Evolutionary conservation across 371 early-diverging fungal species (phyloP).

Genomic region (Mucor saturninus): DNA sequence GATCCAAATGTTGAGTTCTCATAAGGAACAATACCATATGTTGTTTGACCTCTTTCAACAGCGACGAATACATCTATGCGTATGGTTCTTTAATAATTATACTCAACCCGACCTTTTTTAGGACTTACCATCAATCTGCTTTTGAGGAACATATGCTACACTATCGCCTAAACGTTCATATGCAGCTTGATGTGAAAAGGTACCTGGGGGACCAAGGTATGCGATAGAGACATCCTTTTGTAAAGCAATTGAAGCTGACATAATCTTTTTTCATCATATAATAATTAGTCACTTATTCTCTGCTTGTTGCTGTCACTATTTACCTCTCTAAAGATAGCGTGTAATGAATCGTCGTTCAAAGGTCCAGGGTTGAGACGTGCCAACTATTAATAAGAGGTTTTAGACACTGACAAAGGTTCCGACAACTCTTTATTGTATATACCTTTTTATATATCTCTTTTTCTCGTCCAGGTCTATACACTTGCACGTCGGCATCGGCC

Average conservation of each 20-base stretch:
- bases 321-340: constrained; percentile 86
- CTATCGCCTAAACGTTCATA: constrained; percentile 80
- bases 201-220: constrained; percentile 92
- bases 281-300: background rate
- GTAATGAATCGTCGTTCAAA: constrained; percentile 72
- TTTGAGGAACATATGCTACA: constrained; percentile 72
- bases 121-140: constrained; percentile 57
- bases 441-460: constrained; percentile 71
- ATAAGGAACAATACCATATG: constrained; percentile 94
- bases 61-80: constrained; percentile 76
- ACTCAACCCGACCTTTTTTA: too few relatives aligned
- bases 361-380: constrained; percentile 81
- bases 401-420: background rate
- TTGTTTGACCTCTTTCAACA: constrained; percentile 76
- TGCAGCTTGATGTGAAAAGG: constrained; percentile 95
- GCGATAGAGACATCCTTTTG: constrained; percentile 84
- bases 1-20: constrained; percentile 93
- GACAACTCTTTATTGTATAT: background rate
- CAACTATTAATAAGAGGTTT: constrained; percentile 38
- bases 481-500: constrained; percentile 53
- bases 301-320: background rate
- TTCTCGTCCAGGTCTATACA: constrained; percentile 72
- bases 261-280: constrained; percentile 53
- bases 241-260: constrained; percentile 89
- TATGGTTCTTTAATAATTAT: constrained; percentile 2